Evolutionary conservation across 805 yeast genomes (phyloP).

Genomic region (Pichia cephalocereana): DNA sequence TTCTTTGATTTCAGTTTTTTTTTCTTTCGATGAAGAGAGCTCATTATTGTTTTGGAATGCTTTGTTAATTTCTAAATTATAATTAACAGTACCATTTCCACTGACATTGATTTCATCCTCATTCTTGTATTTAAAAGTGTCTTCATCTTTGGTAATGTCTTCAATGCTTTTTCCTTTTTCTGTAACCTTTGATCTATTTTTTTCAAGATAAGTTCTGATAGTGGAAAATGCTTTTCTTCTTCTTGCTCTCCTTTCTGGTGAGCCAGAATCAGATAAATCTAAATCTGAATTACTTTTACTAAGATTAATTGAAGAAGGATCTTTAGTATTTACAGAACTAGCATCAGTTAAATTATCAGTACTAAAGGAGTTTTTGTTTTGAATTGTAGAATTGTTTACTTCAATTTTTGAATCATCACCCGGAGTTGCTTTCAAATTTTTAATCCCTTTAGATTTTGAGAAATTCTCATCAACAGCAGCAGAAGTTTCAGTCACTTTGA

Average conservation of each 20-base stretch:
- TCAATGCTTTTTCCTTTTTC: not conserved
- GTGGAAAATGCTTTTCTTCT: conserved; percentile 6
- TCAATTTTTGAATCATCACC: too few relatives aligned
- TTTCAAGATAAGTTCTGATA: conserved; percentile 2
- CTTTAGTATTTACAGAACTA: too few relatives aligned
- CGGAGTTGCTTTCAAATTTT: too few relatives aligned
- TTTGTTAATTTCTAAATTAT: not conserved
- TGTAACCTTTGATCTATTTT: conserved; percentile 2
- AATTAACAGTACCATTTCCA: too few relatives aligned
- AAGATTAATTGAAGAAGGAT: too few relatives aligned
- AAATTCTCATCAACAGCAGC: not conserved
- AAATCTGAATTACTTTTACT: too few relatives aligned
- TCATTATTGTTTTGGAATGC: not conserved
- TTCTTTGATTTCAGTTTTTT: not conserved
- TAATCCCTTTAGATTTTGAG: not conserved
- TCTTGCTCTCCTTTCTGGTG: not conserved
- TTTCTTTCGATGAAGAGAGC: too few relatives aligned
- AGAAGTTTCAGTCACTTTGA: not conserved
- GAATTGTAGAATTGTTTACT: too few relatives aligned
- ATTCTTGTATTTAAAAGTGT: too few relatives aligned
- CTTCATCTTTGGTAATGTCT: too few relatives aligned
- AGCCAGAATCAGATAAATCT: not conserved
- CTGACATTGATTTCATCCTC: too few relatives aligned
- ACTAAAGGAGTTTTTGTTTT: not conserved
- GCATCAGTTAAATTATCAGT: too few relatives aligned